These are phyloP conservation scores for Trametes coccinea DNA, from an alignment of 768 basidiomycete species.

Conservation along the genomic window DNA sequence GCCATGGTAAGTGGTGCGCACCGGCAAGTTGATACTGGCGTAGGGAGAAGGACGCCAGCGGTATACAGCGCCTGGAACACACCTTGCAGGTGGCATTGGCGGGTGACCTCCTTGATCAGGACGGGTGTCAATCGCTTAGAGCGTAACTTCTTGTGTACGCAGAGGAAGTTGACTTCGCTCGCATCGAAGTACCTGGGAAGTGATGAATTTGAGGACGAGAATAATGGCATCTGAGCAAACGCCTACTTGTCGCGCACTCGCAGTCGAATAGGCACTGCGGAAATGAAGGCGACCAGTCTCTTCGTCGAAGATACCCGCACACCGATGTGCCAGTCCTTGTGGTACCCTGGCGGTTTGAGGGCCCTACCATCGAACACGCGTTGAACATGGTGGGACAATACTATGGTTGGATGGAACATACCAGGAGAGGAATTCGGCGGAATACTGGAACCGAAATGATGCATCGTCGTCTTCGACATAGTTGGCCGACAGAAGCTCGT, in stretches of 20 bases:
- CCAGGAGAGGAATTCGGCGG: conserved; percentile 93
- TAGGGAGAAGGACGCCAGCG: conserved; percentile 89
- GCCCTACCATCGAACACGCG: conserved; percentile 59
- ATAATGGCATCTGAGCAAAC: background rate
- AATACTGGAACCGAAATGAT: conserved; percentile 95
- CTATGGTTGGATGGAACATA: conserved; percentile 32
- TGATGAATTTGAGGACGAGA: conserved; percentile 1
- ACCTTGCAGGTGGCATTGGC: conserved; percentile 85
- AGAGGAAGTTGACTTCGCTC: conserved; percentile 96
- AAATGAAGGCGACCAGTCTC: conserved; percentile 96
- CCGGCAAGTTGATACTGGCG: conserved; percentile 86
- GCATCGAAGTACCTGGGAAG: conserved; percentile 60
- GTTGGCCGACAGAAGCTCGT: conserved; percentile 86
- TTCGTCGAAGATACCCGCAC: conserved; percentile 88
- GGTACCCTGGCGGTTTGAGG: conserved; percentile 89
- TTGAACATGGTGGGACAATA: background rate
- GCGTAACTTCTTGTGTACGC: conserved; percentile 95
- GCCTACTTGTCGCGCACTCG: conserved; percentile 84
- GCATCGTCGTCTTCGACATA: conserved; percentile 98
- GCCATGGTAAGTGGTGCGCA: conserved; percentile 34
- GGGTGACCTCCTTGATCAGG: conserved; percentile 95
- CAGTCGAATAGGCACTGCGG: conserved; percentile 84
- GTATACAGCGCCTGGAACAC: conserved; percentile 99
- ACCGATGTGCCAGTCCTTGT: conserved; percentile 94
- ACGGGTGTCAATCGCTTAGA: conserved; percentile 94